Evolutionary conservation across 768 basidiomycete genomes (phyloP), one percentile per base, ranked within the genome.

Genomic region (Suillus brevipes): DNA sequence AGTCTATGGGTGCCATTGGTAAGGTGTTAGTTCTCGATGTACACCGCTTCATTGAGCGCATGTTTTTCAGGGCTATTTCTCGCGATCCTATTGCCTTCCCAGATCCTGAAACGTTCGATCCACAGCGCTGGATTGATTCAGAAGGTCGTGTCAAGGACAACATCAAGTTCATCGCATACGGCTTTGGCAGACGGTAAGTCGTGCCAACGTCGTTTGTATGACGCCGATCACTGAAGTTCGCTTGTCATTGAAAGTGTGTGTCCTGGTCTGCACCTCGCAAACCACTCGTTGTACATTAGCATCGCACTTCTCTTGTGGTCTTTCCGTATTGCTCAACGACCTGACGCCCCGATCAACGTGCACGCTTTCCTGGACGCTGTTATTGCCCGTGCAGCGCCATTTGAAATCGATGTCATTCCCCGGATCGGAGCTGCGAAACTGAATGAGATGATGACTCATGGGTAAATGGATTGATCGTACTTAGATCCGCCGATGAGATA

Each of bases 231-330:
- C 8, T 28, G 14, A 50, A 28, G 3, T 50, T 18, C 14, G 25
- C 28, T 16, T 43, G 23, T 34, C 9, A 28, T 23, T 3, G 57
- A 42, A 50, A 84, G 87, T 52, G 81, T 87, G 0, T 90, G 88
- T 64, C 87, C 87, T 0, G 88, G 87, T 0, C 83, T 84, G 67
- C 81, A 87, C 71, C 82, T 73, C 25, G 72, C 69, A 6, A 62
- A 78, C 28, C 68, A 73, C 1, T 89, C 88, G 1, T 76, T 89
- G 0, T 88, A 85, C 69, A 78, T 90, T 49, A 89, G 85, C 69
- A 83, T 87, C 0, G 85, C 87, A 0, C 75, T 87, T 16, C 73
- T 87, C 9, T 79, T 87, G 10, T 89, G 87, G 87, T 83, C 50
- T 50, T 50, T 50, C 25, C 50, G 25, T 14, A 50, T 50, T 14